Evolutionary conservation across 2,329 filamentous ascomycete species (phyloP), one percentile per base, ranked within the genome.

Genomic region (Ceratocystis papillata): DNA sequence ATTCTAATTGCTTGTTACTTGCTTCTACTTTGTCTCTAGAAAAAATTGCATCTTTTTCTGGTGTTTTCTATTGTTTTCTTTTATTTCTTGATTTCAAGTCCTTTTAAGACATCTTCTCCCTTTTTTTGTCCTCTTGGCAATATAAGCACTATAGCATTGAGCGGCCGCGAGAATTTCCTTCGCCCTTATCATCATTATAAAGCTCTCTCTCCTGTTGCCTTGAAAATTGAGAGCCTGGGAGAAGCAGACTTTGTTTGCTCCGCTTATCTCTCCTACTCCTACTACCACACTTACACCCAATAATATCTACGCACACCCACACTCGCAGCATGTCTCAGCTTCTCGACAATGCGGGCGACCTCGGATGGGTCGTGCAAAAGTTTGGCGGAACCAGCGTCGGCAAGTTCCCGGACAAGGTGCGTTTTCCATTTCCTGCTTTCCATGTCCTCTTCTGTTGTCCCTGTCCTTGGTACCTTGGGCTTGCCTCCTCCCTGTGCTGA

Each of bases 351-450:
- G 71, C 73, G 62, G 72, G 74, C 65, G 71, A 72, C 60, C 78
- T 79, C 69, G 80, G 80, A 70, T 96, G 91, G 92, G 81, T 96
- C 37, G 88, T 96, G 63, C 91, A 96, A 75, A 96, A 96, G 77
- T 96, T 96, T 75, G 92, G 92, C 69, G 93, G 93, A 63, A 99
- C 93, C 64, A 96, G 90, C 73, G 89, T 97, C 63, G 94, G 93
- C 71, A 97, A 97, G 77, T 96, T 96, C 72, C 87, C 92, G 64
- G 82, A 84, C 71, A 87, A 87, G 77, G 80, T 82, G 73, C 67
- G 77, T 76, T 57, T 28, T 20, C 17, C 17, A 17, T 48, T 20
- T 48, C 17, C 17, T 48, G 5, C 17, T 20, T 17, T 20, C 50
- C 50, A 2, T 22, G 20, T 25, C 10, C 50, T 55, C 50, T 25